Evolutionary conservation across 805 yeast genomes (phyloP).

Genomic region (Saccharomycopsis sp.): DNA sequence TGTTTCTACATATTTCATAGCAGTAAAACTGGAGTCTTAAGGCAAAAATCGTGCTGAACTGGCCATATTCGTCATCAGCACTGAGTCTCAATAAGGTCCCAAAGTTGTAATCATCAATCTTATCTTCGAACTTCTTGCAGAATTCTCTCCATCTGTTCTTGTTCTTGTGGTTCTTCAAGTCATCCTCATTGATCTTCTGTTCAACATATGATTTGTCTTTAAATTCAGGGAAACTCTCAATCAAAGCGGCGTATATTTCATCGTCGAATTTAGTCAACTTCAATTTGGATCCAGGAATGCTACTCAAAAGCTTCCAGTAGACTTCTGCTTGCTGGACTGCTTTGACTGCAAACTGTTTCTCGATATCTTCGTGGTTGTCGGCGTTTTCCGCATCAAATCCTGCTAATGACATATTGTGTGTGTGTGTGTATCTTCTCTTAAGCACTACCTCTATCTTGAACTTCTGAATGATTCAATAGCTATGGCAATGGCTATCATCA

Average conservation of each 20-base stretch:
- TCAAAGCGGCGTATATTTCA: slow-evolving; percentile 53
- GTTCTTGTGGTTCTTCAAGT: slow-evolving; percentile 71
- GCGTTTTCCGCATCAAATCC: slow-evolving; percentile 82
- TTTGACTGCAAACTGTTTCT: slow-evolving; percentile 94
- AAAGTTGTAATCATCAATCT: slow-evolving; percentile 84
- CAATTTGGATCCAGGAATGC: slow-evolving; percentile 72
- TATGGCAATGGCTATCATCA: too few relatives aligned
- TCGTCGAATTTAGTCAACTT: slow-evolving; percentile 68
- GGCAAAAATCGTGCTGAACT: slow-evolving; percentile 78
- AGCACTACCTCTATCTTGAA: too few relatives aligned
- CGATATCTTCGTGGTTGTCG: slow-evolving; percentile 92
- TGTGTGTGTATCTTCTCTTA: not conserved
- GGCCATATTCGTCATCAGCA: slow-evolving; percentile 66
- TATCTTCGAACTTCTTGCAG: slow-evolving; percentile 73
- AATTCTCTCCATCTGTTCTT: slow-evolving; percentile 89
- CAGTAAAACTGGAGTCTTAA: slow-evolving; percentile 95
- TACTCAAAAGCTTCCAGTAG: slow-evolving; percentile 75
- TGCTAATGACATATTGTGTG: slow-evolving; percentile 10
- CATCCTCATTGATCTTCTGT: slow-evolving; percentile 57
- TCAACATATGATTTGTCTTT: slow-evolving; percentile 50
- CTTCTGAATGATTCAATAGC: too few relatives aligned
- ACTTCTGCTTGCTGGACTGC: slow-evolving; percentile 95
- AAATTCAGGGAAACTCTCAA: slow-evolving; percentile 85
- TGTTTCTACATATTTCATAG: slow-evolving; percentile 89
- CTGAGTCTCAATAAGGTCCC: slow-evolving; percentile 87